These are phyloP conservation scores for Arabidopsis hybrid DNA, from an alignment of 441 rosid species.

Conservation along the genomic window DNA sequence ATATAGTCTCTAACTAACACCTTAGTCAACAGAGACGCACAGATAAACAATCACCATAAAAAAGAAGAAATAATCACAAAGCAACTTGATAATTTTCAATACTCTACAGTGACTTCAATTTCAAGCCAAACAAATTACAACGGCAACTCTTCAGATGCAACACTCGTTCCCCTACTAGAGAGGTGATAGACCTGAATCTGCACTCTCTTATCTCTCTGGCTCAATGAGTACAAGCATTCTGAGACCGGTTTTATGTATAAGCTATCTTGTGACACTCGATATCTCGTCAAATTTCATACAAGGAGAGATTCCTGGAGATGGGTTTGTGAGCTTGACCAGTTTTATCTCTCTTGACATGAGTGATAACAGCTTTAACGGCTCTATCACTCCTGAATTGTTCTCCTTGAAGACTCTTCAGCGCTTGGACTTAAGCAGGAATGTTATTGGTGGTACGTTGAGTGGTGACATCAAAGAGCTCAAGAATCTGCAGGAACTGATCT, in stretches of 20 bases:
- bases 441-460: constrained; percentile 13
- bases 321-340: constrained; percentile 43
- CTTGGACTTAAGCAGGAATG: constrained; percentile 43
- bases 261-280: constrained; percentile 35
- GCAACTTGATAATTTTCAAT: constrained; percentile 25
- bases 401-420: constrained; percentile 33
- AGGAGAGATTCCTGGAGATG: constrained; percentile 45
- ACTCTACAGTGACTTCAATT: constrained; percentile 33
- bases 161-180: constrained; percentile 22
- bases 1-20: not conserved
- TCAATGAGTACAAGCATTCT: constrained; percentile 34
- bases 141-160: constrained; percentile 41
- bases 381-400: constrained; percentile 40
- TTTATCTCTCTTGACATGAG: constrained; percentile 33
- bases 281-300: constrained; percentile 38
- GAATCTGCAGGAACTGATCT: not conserved
- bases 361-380: constrained; percentile 39
- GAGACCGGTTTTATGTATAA: constrained; percentile 37
- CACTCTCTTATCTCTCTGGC: constrained; percentile 29
- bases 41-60: constrained; percentile 14
- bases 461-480: not conserved
- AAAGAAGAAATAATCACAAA: constrained; percentile 2
- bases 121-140: constrained; percentile 32
- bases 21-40: constrained; percentile 1
- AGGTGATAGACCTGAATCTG: constrained; percentile 38